Percentiles rank a stretch among this genome's conserved stretches.
Evolutionary conservation across 2,329 filamentous ascomycete genomes (phyloP).

Genomic region (Neopestalotiopsis sp.): DNA sequence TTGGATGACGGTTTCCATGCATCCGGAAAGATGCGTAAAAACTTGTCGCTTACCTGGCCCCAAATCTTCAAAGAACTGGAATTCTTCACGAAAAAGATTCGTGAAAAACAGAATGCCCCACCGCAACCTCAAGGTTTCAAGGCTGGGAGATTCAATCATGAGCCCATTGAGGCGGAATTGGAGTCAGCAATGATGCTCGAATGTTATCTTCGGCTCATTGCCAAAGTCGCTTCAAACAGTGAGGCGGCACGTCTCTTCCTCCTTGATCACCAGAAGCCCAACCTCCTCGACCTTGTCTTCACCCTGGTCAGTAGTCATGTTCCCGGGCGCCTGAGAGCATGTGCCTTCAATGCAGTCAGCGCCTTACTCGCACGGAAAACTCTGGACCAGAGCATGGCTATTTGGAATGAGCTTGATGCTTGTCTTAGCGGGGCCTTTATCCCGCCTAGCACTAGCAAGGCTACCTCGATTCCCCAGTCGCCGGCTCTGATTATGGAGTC

Average conservation of each 20-base stretch:
- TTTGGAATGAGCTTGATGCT: conserved; percentile 83
- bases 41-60: conserved; percentile 86
- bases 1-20: conserved; percentile 81
- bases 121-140: conserved; percentile 59
- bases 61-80: conserved; percentile 92
- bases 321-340: conserved; percentile 78
- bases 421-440: conserved; percentile 73
- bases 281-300: conserved; percentile 76
- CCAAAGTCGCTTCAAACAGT: conserved; percentile 81
- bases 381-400: conserved; percentile 66
- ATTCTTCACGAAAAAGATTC: conserved; percentile 80
- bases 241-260: conserved; percentile 75
- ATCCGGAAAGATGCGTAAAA: conserved; percentile 79
- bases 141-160: conserved; percentile 64
- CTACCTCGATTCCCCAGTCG: conserved; percentile 34
- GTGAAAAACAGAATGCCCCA: conserved; percentile 68
- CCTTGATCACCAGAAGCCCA: conserved; percentile 67
- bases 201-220: conserved; percentile 87
- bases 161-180: conserved; percentile 80
- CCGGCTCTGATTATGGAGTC: conserved; percentile 56
- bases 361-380: conserved; percentile 79
- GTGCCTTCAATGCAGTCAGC: conserved; percentile 79
- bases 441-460: conserved; percentile 29
- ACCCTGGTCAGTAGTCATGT: conserved; percentile 80
- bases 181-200: conserved; percentile 97